Evolutionary conservation across 1,139 yeast genomes (phyloP).

Genomic region (Yamadazyma kanchanaburiensis): DNA sequence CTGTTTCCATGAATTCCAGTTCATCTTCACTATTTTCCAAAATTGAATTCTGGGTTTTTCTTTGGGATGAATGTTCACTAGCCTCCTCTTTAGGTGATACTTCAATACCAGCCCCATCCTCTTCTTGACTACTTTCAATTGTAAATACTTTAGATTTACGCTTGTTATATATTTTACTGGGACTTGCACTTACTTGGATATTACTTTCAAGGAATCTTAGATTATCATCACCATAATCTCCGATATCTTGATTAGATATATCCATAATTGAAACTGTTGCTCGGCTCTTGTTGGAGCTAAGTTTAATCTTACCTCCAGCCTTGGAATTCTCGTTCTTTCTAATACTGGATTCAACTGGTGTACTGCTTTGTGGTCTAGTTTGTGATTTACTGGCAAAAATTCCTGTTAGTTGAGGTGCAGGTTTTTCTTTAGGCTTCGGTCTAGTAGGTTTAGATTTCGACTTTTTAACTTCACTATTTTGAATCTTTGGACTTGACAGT

Average conservation of each 20-base stretch:
- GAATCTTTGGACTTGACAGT: not conserved
- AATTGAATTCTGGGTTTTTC: slow-evolving; percentile 4
- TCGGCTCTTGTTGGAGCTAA: slow-evolving; percentile 3
- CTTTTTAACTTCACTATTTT: too few species aligned
- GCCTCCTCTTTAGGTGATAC: too few species aligned
- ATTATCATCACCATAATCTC: slow-evolving; percentile 36
- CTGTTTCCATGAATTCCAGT: not conserved
- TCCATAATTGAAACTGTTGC: slow-evolving; percentile 22
- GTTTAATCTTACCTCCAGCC: slow-evolving; percentile 9
- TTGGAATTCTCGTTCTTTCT: slow-evolving; percentile 1
- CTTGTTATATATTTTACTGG: slow-evolving; percentile 4
- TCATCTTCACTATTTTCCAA: slow-evolving; percentile 2
- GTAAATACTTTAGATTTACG: slow-evolving; percentile 7
- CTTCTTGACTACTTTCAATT: slow-evolving; percentile 5
- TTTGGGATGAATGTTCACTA: not conserved
- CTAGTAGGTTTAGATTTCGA: not conserved
- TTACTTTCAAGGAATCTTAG: slow-evolving; percentile 21
- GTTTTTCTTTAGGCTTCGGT: not conserved
- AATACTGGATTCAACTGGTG: not conserved
- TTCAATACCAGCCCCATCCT: not conserved
- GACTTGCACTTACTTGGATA: slow-evolving; percentile 3
- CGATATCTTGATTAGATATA: slow-evolving; percentile 30
- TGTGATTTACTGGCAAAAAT: too few species aligned
- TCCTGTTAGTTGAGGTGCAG: too few species aligned
- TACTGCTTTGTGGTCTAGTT: too few species aligned